phyloP scores from a whole-genome alignment of 2,329 filamentous ascomycete genomes.

The Cladosporium sp. region DNA sequence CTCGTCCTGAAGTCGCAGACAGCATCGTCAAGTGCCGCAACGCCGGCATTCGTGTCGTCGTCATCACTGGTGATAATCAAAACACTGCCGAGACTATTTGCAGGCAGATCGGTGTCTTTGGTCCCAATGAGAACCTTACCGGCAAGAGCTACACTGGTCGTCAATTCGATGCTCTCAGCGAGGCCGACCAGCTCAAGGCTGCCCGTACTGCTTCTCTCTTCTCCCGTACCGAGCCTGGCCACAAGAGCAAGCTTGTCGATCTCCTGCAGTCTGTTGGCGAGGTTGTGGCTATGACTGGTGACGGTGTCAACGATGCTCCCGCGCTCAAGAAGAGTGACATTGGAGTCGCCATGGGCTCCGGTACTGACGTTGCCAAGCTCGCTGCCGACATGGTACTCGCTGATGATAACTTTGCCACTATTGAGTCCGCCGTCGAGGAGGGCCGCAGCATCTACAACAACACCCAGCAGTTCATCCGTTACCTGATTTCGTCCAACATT shows the following conservation, averaged over 20 bases:
- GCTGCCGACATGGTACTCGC: conserved; percentile 98
- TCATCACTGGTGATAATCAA: conserved; percentile 97
- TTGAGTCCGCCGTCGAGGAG: conserved; percentile 92
- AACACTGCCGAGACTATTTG: conserved; percentile 98
- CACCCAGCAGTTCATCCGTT: conserved; percentile 98
- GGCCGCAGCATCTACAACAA: conserved; percentile 99
- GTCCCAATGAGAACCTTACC: conserved; percentile 69
- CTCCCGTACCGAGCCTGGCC: conserved; percentile 88
- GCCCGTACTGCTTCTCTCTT: conserved; percentile 86
- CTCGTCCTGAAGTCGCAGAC: conserved; percentile 80
- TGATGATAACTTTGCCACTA: conserved; percentile 98
- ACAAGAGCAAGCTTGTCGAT: conserved; percentile 98
- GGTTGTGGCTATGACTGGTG: conserved; percentile 98
- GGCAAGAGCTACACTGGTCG: conserved; percentile 95
- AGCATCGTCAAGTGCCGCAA: conserved; percentile 87
- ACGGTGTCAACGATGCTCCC: conserved; percentile 96
- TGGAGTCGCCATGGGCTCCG: conserved; percentile 96
- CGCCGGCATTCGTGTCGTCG: conserved; percentile 92
- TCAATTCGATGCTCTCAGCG: conserved; percentile 82
- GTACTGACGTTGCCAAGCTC: conserved; percentile 93
- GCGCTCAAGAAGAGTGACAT: conserved; percentile 98
- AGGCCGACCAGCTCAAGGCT: conserved; percentile 74
- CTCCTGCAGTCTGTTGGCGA: conserved; percentile 88
- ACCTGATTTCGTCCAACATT: conserved; percentile 98
- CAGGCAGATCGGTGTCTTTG: conserved; percentile 93